phyloP scores from a whole-genome alignment of 2,329 filamentous ascomycete genomes.

The Aspergillus fischeri region DNA sequence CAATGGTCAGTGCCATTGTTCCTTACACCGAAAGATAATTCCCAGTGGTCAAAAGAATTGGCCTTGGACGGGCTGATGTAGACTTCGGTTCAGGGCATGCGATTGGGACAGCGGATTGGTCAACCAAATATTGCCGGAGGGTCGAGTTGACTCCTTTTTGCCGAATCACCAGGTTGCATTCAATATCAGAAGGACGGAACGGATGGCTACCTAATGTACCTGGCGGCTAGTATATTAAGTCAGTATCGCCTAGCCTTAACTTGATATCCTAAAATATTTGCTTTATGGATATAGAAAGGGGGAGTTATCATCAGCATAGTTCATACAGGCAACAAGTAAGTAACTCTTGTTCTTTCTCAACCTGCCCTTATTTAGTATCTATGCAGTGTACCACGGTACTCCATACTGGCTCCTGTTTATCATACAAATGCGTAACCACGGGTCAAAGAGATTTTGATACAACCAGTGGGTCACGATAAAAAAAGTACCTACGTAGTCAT shows the following conservation, averaged over 20 bases:
- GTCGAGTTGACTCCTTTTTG: slow-evolving; percentile 4
- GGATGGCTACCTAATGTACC: slow-evolving; percentile 4
- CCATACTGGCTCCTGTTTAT: neutral
- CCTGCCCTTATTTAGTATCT: neutral
- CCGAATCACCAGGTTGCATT: slow-evolving; percentile 12
- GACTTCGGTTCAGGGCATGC: slow-evolving; percentile 19
- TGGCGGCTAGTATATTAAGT: slow-evolving; percentile 4
- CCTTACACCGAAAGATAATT: slow-evolving; percentile 20
- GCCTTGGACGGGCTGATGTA: slow-evolving; percentile 30
- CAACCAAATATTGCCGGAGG: slow-evolving; percentile 9
- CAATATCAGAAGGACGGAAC: slow-evolving; percentile 5
- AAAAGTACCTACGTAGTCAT: slow-evolving; percentile 1
- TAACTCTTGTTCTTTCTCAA: neutral
- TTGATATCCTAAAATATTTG: neutral
- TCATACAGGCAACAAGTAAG: neutral
- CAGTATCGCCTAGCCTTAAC: slow-evolving; percentile 5
- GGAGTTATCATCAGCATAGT: neutral
- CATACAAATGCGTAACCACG: slow-evolving; percentile 9
- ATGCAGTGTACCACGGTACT: neutral
- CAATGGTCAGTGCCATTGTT: neutral
- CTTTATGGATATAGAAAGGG: neutral
- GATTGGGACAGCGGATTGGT: slow-evolving; percentile 20
- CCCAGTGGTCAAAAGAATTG: slow-evolving; percentile 19
- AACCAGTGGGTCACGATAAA: slow-evolving; percentile 12
- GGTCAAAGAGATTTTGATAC: slow-evolving; percentile 13